Conservation (phyloP, 2,329 filamentous ascomycete genomes). For the Xylariaceae sp. region DNA sequence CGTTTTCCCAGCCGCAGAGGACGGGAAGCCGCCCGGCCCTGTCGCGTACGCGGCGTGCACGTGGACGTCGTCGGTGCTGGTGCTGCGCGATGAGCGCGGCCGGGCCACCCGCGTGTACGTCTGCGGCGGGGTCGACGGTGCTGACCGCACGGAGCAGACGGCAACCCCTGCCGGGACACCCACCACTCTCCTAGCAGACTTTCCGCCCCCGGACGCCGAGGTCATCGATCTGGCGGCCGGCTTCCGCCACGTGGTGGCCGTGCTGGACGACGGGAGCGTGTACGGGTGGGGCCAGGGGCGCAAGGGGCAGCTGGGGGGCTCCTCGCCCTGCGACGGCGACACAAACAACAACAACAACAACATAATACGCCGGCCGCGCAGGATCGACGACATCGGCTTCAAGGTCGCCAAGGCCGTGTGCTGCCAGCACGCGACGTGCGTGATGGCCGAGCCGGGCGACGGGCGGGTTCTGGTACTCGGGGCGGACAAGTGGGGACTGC, state of each 20-base stretch:
- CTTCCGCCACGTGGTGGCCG: constrained; percentile 75
- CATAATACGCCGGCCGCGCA: constrained; percentile 61
- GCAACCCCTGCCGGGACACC: constrained; percentile 54
- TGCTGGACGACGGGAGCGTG: constrained; percentile 74
- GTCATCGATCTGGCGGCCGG: constrained; percentile 70
- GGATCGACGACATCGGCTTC: constrained; percentile 63
- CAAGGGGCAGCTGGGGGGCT: constrained; percentile 84
- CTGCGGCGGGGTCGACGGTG: constrained; percentile 65
- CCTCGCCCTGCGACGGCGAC: constrained; percentile 30
- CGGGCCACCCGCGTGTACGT: constrained; percentile 57
- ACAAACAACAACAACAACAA: constrained; percentile 33
- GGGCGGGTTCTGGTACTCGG: constrained; percentile 71
- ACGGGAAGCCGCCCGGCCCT: constrained; percentile 15
- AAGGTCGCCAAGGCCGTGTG: constrained; percentile 69
- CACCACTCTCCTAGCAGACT: constrained; percentile 55
- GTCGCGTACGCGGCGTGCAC: constrained; percentile 66
- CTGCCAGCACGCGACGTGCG: constrained; percentile 82
- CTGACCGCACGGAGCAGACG: constrained; percentile 76
- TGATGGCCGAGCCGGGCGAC: constrained; percentile 59
- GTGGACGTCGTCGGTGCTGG: constrained; percentile 74
- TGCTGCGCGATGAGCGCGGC: constrained; percentile 49
- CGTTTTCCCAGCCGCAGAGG: constrained; percentile 38
- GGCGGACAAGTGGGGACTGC: constrained; percentile 71
- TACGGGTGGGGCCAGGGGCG: constrained; percentile 89
- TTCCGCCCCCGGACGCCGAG: constrained; percentile 63